phyloP scores from a whole-genome alignment of 306 rosid genomes.

The Astragalus glycyphyllos region DNA sequence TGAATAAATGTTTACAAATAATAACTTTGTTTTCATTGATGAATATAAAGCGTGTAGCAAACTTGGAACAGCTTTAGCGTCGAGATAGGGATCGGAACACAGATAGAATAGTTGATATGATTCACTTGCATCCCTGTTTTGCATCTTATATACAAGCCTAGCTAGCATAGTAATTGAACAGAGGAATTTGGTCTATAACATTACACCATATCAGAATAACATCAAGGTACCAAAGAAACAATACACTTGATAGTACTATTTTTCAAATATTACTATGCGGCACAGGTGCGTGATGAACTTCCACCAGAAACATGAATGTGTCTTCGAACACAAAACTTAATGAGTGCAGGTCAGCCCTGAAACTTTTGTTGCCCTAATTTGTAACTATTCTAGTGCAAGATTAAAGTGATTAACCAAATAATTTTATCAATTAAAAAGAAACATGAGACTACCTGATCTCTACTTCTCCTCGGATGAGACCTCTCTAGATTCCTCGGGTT shows the following conservation, averaged over 20 bases:
- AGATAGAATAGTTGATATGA: background rate
- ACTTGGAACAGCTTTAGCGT: background rate
- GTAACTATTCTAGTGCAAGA: background rate
- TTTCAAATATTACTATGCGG: too few relatives aligned
- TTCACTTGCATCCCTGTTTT: background rate
- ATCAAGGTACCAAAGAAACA: background rate
- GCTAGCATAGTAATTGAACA: slow-evolving; percentile 8
- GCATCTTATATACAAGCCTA: background rate
- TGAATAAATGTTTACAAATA: background rate
- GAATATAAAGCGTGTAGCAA: slow-evolving; percentile 10
- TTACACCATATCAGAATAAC: slow-evolving; percentile 20
- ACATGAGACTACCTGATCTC: slow-evolving; percentile 19
- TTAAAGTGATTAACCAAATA: background rate
- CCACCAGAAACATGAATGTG: slow-evolving; percentile 17
- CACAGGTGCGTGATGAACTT: too few relatives aligned
- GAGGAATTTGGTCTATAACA: slow-evolving; percentile 26
- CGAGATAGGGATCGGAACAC: background rate
- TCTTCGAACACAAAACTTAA: background rate
- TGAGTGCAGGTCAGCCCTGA: slow-evolving; percentile 22
- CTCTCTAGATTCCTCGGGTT: slow-evolving; percentile 41
- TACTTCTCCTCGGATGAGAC: slow-evolving; percentile 41
- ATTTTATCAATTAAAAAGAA: background rate
- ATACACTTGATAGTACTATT: too few relatives aligned
- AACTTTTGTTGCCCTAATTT: slow-evolving; percentile 6
- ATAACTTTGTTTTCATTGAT: background rate